Base-by-base conservation (phyloP, 129 eudicot species). In the Silybum marianum region DNA sequence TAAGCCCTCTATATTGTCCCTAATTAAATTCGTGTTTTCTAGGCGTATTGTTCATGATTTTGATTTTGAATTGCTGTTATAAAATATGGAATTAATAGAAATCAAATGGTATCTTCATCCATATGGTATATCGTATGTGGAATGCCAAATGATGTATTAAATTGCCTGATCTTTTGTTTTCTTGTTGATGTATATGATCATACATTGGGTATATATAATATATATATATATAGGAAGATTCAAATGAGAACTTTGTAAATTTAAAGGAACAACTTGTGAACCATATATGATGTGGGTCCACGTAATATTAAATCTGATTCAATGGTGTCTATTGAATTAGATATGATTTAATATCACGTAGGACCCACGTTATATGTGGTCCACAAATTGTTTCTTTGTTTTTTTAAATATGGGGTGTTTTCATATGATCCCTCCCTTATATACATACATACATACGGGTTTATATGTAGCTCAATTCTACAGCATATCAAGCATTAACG, bases 1-100 rank as follows among this genome's bases (percentile, higher is more conserved):
- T 92, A 83, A 88, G 92, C 38, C 23, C 40, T 3, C 14, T 5
- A 40, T 18, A n/a, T 40, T 19, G 5, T 81, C 58, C 46, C 67
- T 77, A 18, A 39, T n/a, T n/a, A n/a, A n/a, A 14, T 5, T 39
- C 30, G 9, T 21, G 24, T 24, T 0, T 48, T 22, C 7, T 70
- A 26, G 38, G 69, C 24, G 23, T 23, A 9, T 32, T 70, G 21
- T 54, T 54, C 21, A 18, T 36, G 48, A 71, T 28, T 28, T 69
- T 71, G 46, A 36, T 51, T 16, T 28, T 18, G n/a, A 51, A 11
- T 75, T 58, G 66, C 23, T n/a, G 66, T 58, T 22, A 7, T 58
- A 6, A 58, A 58, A 4, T 18, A 58, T 58, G 19, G 65, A 54
- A 54, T 54, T 5, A 54, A n/a, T 7, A 58, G 66, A 58, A 30